Conservation (phyloP, 768 basidiomycete species). For the Infundibulicybe gibba region DNA sequence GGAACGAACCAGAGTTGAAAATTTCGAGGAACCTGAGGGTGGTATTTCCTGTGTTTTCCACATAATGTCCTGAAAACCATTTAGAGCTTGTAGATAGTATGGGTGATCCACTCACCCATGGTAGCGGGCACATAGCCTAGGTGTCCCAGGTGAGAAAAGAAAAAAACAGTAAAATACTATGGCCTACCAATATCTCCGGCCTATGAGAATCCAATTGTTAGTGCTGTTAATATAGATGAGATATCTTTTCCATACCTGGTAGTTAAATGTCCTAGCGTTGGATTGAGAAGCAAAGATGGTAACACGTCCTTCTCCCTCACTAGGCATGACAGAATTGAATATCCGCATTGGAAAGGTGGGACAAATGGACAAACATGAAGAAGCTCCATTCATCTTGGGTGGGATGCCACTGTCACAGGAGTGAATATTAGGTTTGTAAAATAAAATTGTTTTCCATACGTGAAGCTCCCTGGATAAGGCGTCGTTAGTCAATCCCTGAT, state of each 20-base stretch:
- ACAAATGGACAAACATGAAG: conserved; percentile 39
- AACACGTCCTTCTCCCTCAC: conserved; percentile 49
- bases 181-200: conserved; percentile 54
- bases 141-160: conserved; percentile 2
- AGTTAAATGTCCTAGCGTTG: conserved; percentile 59
- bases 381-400: conserved; percentile 64
- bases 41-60: conserved; percentile 51
- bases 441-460: conserved; percentile 23
- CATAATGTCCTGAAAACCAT: conserved; percentile 37
- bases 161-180: background rate
- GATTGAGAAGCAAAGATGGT: conserved; percentile 52
- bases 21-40: conserved; percentile 47
- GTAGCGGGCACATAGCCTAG: conserved; percentile 55
- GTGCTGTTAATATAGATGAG: background rate
- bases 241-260: conserved; percentile 29
- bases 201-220: conserved; percentile 14
- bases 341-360: background rate
- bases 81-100: conserved; percentile 6
- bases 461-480: conserved; percentile 44
- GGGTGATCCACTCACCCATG: conserved; percentile 33
- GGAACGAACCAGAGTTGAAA: conserved; percentile 34
- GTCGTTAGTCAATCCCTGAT: too few species aligned
- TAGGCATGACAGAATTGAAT: conserved; percentile 16
- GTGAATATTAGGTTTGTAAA: background rate
- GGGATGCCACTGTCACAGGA: conserved; percentile 57